phyloP scores from a whole-genome alignment of 2,329 filamentous ascomycete genomes.

The Phaeosphaeria sp. region DNA sequence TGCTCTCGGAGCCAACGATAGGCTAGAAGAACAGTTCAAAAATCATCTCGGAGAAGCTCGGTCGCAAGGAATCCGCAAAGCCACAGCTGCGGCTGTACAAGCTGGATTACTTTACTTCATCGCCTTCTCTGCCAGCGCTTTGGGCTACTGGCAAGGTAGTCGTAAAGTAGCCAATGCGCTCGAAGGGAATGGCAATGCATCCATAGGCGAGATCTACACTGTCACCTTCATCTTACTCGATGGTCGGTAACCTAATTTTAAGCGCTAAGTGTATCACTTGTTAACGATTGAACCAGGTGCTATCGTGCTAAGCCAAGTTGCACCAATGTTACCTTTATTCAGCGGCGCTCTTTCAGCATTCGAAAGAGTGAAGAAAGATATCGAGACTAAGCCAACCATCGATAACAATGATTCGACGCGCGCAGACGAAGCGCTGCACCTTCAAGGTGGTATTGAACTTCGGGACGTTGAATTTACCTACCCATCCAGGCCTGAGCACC shows the following conservation, averaged over 20 bases:
- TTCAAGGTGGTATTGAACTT: conserved; percentile 57
- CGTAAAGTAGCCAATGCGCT: conserved; percentile 58
- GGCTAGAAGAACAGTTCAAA: conserved; percentile 66
- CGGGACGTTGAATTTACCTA: conserved; percentile 51
- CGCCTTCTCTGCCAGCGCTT: conserved; percentile 69
- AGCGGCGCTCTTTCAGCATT: conserved; percentile 61
- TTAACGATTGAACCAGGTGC: conserved; percentile 40
- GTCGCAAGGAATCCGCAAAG: conserved; percentile 64
- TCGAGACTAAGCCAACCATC: conserved; percentile 55
- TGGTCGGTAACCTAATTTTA: conserved; percentile 34
- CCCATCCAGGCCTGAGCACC: conserved; percentile 48
- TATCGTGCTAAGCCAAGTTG: conserved; percentile 55
- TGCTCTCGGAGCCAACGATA: conserved; percentile 65
- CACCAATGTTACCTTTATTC: conserved; percentile 59
- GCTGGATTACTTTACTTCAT: conserved; percentile 71
- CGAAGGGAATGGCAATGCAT: conserved; percentile 37
- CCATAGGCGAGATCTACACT: conserved; percentile 59
- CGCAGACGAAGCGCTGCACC: conserved; percentile 28
- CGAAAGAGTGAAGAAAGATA: conserved; percentile 64
- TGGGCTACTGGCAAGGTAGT: conserved; percentile 73
- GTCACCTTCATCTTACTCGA: conserved; percentile 64
- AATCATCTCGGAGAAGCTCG: conserved; percentile 59
- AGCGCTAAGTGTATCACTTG: not conserved
- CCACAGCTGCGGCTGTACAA: conserved; percentile 62
- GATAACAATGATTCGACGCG: conserved; percentile 41